Evolutionary conservation across 108 stramenopile genomes (phyloP), one percentile per base, ranked within the genome.

Genomic region (Stephanodiscus minutulus): DNA sequence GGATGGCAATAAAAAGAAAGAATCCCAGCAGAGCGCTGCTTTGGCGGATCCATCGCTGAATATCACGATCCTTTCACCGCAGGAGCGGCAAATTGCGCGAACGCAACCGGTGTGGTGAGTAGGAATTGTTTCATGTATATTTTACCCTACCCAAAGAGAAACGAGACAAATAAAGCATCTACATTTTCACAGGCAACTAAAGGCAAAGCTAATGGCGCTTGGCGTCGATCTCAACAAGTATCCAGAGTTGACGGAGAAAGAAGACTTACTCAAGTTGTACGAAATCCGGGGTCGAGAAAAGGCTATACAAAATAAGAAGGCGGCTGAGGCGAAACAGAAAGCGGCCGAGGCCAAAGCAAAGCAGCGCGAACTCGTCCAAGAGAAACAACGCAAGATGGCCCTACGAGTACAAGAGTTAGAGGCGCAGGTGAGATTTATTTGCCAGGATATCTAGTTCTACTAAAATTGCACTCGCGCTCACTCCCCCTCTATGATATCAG

Each of bases 141-240:
- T n/a, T n/a, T n/a, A n/a, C n/a, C n/a, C n/a, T n/a, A n/a, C n/a
- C n/a, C n/a, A n/a, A n/a, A n/a, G n/a, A n/a, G n/a, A n/a, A n/a
- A 33, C 31, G 31, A 33, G 31, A 33, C 31, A 33, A 33, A 33
- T 4, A 33, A 33, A 33, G 43, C 86, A 5, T n/a, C n/a, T n/a
- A n/a, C n/a, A n/a, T n/a, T n/a, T n/a, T n/a, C n/a, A n/a, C n/a
- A n/a, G n/a, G n/a, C n/a, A n/a, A n/a, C 54, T 96, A 12, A 93
- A 91, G 72, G 78, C 81, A 57, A 87, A 88, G 63, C 69, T 96
- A 54, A 65, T 79, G 22, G 64, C 73, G 11, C 64, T 91, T 13
- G 96, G 93, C 15, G 83, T 83, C 31, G 88, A 96, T 47, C 90
- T 91, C 4, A 73, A 83, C 48, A 91, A 94, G 68, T 94, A 93